Evolutionary conservation across 768 basidiomycete species (phyloP).

Genomic region (Trametes coccinea): DNA sequence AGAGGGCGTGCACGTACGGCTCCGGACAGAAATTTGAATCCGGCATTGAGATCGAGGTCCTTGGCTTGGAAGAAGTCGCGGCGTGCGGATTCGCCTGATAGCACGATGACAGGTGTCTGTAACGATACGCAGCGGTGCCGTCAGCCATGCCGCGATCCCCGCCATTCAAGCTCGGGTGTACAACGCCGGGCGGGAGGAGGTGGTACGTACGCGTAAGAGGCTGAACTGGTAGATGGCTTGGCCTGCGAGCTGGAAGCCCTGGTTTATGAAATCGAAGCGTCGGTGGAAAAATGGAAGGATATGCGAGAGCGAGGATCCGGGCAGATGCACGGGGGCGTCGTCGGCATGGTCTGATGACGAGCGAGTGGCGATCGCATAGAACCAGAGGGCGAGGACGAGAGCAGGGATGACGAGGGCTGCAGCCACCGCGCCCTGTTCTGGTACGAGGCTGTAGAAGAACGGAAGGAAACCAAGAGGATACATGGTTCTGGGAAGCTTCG

Average conservation of each 20-base stretch:
- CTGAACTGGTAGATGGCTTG: conserved; percentile 69
- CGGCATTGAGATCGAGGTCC: conserved; percentile 74
- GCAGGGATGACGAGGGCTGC: conserved; percentile 36
- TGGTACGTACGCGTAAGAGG: conserved; percentile 56
- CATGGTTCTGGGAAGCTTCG: conserved; percentile 33
- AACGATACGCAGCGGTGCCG: conserved; percentile 14
- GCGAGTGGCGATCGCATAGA: conserved; percentile 24
- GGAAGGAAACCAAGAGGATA: conserved; percentile 44
- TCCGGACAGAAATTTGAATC: conserved; percentile 77
- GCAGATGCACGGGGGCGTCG: conserved; percentile 53
- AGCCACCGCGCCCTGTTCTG: conserved; percentile 36
- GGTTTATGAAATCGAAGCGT: conserved; percentile 72
- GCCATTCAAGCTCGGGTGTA: background rate
- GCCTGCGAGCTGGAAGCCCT: conserved; percentile 69
- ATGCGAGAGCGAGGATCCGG: conserved; percentile 56
- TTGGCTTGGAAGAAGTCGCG: conserved; percentile 69
- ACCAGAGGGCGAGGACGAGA: conserved; percentile 42
- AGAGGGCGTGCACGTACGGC: conserved; percentile 50
- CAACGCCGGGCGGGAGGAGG: background rate
- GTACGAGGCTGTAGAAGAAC: conserved; percentile 38
- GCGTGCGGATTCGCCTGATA: conserved; percentile 72
- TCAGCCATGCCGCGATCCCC: background rate
- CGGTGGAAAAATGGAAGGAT: conserved; percentile 68
- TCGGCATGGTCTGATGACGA: conserved; percentile 20
- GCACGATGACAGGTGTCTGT: conserved; percentile 72